Base-by-base conservation (phyloP, 345 rosid genomes). In the Camelina neglecta region DNA sequence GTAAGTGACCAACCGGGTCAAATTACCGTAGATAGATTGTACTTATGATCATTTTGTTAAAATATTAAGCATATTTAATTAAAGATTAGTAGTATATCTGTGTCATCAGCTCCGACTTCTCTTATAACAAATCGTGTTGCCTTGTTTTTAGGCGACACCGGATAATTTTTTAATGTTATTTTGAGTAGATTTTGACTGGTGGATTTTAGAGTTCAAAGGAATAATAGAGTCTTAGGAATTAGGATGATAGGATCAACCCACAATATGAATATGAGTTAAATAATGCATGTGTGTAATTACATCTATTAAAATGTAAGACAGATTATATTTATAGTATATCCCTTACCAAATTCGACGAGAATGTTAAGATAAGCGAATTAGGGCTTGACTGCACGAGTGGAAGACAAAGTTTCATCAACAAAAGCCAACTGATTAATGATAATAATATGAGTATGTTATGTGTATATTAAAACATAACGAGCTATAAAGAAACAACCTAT, bases 341-440 rank as follows among this genome's bases (percentile, higher is more conserved):
- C 26, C 63, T 68, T 54, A 62, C 75, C 53, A 76, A 38, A 55
- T 11, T 76, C 51, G 66, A 76, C 71, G 71, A 69, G 66, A 63
- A 64, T 69, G 60, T 44, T 63, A 63, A 54, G 65, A 47, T 54
- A 77, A 16, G 33, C 36, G 42, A 72, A 33, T 41, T 47, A 58
- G 77, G 61, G 60, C 70, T 72, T 84, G 89, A 80, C 95, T 87
- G 85, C 90, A 85, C 87, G 88, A 81, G 81, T 80, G 87, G 79
- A 45, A 53, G 64, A 58, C 65, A 70, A 65, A 13, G 20, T 13
- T 38, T 42, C 23, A 69, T 63, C 69, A 53, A 20, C 49, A 72
- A 60, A 67, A 77, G 33, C 29, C 6, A 65, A 51, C 13, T 45
- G 20, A 72, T 53, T 13, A 78, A 54, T 24, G n/a, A 64, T 31